Evolutionary conservation across 1,284 basidiomycete genomes (phyloP), one percentile per base, ranked within the genome.

Genomic region (Kalmanozyma brasiliensis): DNA sequence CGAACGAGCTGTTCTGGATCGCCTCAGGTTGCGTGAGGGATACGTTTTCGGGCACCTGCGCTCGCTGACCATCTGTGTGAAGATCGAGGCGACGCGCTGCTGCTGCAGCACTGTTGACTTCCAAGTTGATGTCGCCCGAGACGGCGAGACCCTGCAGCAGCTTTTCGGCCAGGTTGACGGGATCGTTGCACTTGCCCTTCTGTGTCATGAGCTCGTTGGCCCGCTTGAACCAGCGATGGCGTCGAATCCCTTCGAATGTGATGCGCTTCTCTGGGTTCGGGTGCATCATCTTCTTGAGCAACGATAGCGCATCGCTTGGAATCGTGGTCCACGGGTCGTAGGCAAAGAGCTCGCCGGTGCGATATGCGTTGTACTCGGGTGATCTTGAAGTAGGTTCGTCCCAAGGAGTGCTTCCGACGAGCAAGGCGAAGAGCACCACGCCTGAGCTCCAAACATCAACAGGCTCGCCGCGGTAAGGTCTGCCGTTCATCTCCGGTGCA

Each of bases 321-420:
- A 98, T 87, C 16, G 88, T 85, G 59, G 86, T 88, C 95, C 95
- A 98, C 0, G 95, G 95, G 4, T 86, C 85, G 72, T 92, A 88
- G 8, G 87, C 81, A 49, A 81, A 68, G 49, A 95, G 88, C 49
- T 90, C 85, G 2, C 93, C 93, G 0, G 86, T 86, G 2, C 90
- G 78, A 82, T 91, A 98, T 8, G 88, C 87, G 23, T 84, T 81
- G 81, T 88, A 98, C 82, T 98, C 95, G 2, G 88, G 87, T 64
- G 91, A 92, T 19, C 86, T 85, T 1, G 83, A 79, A 0, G 93
- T 93, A 3, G 95, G 94, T 79, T 96, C 91, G 79, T 98, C 95
- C 95, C 95, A 98, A 1, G 95, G 96, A 0, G 95, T 98, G 80
- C 96, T 98, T 47, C 95, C 95, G 5, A 89, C 90, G 0, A 98